phyloP scores from a whole-genome alignment of 148 eudicot genomes.

The Rhododendron simsii region DNA sequence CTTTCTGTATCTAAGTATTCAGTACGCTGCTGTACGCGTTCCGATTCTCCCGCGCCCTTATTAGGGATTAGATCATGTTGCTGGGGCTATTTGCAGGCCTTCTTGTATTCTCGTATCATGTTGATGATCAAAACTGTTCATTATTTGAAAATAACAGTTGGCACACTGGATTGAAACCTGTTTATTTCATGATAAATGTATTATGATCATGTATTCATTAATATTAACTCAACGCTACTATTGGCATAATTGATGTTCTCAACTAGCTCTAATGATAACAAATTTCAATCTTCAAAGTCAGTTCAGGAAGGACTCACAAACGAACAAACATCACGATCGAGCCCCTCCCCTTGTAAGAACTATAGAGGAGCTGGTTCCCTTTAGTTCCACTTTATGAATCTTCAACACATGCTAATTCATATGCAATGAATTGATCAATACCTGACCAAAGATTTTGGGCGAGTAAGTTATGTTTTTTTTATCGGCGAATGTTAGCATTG shows the following conservation, averaged over 20 bases:
- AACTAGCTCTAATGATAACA: background rate
- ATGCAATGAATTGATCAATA: background rate
- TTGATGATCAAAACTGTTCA: background rate
- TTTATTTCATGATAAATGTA: background rate
- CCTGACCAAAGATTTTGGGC: background rate
- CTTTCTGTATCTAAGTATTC: background rate
- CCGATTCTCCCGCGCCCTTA: background rate
- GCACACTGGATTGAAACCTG: background rate
- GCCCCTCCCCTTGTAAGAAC: background rate
- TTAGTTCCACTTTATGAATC: background rate
- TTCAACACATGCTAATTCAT: background rate
- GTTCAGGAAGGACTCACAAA: background rate
- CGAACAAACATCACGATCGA: background rate
- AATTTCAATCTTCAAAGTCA: background rate
- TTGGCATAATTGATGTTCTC: background rate
- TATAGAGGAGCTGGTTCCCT: background rate
- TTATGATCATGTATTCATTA: background rate
- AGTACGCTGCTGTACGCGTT: background rate
- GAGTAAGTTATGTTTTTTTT: background rate
- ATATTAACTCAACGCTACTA: background rate
- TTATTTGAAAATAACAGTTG: no score
- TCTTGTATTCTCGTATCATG: background rate
- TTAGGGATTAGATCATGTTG: background rate
- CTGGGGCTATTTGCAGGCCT: background rate
- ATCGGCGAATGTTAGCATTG: no score